Conservation (phyloP, 805 yeast genomes). For the Brettanomyces anomalus region DNA sequence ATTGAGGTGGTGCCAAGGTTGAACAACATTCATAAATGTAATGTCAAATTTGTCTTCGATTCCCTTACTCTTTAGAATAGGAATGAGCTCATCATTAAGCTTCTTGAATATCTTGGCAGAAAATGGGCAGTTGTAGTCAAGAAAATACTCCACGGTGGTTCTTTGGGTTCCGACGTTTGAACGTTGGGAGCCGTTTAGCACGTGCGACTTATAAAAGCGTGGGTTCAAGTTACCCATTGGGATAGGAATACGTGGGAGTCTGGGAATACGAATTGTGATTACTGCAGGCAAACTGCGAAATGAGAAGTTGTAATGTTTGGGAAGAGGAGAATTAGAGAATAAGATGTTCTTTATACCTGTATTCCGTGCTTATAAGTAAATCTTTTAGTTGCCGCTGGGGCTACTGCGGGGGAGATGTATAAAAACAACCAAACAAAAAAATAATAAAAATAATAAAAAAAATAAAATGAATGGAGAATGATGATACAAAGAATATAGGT, state of each 20-base stretch:
- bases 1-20: conserved; percentile 79
- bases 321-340: too few species aligned
- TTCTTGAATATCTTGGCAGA: conserved; percentile 56
- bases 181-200: conserved; percentile 4
- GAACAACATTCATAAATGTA: conserved; percentile 65
- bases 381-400: too few species aligned
- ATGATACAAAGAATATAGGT: too few species aligned
- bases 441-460: too few species aligned
- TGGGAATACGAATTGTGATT: neutral
- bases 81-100: conserved; percentile 43
- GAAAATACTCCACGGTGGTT: conserved; percentile 45
- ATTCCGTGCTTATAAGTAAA: too few species aligned
- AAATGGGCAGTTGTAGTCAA: conserved; percentile 76
- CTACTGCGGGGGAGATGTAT: too few species aligned
- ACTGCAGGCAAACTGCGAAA: neutral
- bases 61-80: conserved; percentile 32
- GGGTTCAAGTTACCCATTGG: conserved; percentile 18
- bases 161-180: neutral
- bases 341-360: too few species aligned
- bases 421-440: too few species aligned
- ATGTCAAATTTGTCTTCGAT: conserved; percentile 47
- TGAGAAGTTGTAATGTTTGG: too few species aligned
- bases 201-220: conserved; percentile 16
- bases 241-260: neutral
- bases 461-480: too few species aligned